phyloP scores from a whole-genome alignment of 2,329 filamentous ascomycete species.

The Fragosphaeria purpurea region DNA sequence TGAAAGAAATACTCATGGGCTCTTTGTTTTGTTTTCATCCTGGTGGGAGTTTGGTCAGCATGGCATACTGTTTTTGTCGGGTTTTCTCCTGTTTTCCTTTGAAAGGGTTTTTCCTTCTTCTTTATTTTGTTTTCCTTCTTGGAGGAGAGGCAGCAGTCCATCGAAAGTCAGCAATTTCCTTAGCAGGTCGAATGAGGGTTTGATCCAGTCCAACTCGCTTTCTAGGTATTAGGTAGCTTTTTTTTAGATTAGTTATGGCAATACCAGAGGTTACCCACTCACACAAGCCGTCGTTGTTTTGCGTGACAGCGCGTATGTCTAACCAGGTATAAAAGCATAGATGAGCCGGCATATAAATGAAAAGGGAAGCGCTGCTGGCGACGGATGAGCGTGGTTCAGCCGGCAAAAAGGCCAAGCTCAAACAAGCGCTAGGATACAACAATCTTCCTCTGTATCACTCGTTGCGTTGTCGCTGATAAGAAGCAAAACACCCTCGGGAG shows the following conservation, averaged over 20 bases:
- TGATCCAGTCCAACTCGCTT: slow-evolving; percentile 45
- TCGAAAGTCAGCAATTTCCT: slow-evolving; percentile 14
- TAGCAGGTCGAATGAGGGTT: slow-evolving; percentile 8
- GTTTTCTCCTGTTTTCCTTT: slow-evolving; percentile 1
- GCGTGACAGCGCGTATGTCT: too few species aligned
- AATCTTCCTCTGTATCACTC: too few species aligned
- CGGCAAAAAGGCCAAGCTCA: too few species aligned
- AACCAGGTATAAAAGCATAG: neutral
- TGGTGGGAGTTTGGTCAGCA: slow-evolving; percentile 14
- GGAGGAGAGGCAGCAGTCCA: slow-evolving; percentile 6
- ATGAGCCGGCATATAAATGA: too few species aligned
- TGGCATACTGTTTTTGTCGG: neutral
- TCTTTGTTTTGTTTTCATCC: slow-evolving; percentile 19
- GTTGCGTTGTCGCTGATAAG: too few species aligned
- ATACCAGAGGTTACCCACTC: slow-evolving; percentile 62
- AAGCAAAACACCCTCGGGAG: too few species aligned
- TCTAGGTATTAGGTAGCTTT: slow-evolving; percentile 50
- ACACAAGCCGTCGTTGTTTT: slow-evolving; percentile 12
- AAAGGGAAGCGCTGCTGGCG: too few species aligned
- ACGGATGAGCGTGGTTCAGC: too few species aligned
- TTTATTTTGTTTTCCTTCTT: slow-evolving; percentile 12
- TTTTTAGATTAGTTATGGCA: slow-evolving; percentile 29
- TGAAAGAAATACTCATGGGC: slow-evolving; percentile 9
- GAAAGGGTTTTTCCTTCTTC: slow-evolving; percentile 17
- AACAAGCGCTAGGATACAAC: too few species aligned